Evolutionary conservation across 2,329 filamentous ascomycete species (phyloP), one percentile per base, ranked within the genome.

Genomic region (Fusarium scirpi): DNA sequence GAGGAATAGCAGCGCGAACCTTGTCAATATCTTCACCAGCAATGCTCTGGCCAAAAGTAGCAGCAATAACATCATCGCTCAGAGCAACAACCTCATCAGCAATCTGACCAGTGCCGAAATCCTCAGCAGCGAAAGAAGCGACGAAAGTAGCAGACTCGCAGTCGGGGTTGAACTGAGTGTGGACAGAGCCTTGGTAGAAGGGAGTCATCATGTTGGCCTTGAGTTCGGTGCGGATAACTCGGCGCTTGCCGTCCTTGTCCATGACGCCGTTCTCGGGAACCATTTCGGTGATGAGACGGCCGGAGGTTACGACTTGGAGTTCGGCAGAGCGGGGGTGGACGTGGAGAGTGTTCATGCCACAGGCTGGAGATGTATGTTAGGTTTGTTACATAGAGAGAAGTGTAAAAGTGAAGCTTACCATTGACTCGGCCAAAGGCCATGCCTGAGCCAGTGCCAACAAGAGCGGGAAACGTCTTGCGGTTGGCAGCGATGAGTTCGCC

Each of bases 311-410:
- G 75, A 87, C 79, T 67, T 86, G 84, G 54, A 88, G 82, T 79
- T 88, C 85, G 32, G 83, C 81, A 32, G 84, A 82, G 44, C 86
- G 85, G 51, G 85, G 85, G 77, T 88, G 86, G 6, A 85, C 81
- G 79, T 88, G 86, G 20, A 86, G 85, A 10, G 84, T 87, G 80
- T 87, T 87, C 78, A 89, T 85, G 62, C 84, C 86, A 72, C 86
- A 89, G 38, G 82, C 79, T 78, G n/a, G 5, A 47, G 16, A 13
- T 24, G 5, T 10, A 3, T 75, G 64, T 77, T 71, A 74, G 72
- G 40, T 18, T 20, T 45, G 13, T 15, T 54, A 11, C 48, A 5
- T 18, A 1, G 6, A 48, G 8, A 18, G 22, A 10, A 20, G 22
- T 45, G 8, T 6, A 8, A 13, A 24, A 34, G 20, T 6, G 25